Percentiles rank a stretch among this genome's conserved stretches.
These are phyloP conservation scores for Rhynchospora pubera DNA, from an alignment of 176 grass and related monocot species.

Conservation along the genomic window DNA sequence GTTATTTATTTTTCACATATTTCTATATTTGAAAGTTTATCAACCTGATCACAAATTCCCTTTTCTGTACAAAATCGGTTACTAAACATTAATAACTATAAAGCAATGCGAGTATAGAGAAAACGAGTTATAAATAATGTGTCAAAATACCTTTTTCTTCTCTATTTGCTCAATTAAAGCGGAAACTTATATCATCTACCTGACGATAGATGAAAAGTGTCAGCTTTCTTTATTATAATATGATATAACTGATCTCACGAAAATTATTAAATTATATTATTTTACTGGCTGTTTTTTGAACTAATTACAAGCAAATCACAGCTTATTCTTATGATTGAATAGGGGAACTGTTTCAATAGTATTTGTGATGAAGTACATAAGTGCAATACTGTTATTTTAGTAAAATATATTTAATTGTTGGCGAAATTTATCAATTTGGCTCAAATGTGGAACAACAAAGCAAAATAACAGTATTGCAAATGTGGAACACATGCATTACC, in stretches of 20 bases:
- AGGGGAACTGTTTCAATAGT: not conserved
- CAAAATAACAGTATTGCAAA: too few relatives aligned
- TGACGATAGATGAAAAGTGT: not conserved
- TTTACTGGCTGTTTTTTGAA: not conserved
- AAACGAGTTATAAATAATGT: constrained; percentile 21
- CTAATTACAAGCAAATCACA: not conserved
- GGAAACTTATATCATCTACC: constrained; percentile 33
- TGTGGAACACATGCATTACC: too few relatives aligned
- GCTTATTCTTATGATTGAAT: not conserved
- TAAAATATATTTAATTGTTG: not conserved
- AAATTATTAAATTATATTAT: not conserved
- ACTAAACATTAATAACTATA: too few relatives aligned
- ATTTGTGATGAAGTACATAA: not conserved
- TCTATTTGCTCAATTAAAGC: constrained; percentile 34
- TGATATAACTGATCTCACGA: not conserved
- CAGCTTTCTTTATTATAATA: not conserved
- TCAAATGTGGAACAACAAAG: not conserved
- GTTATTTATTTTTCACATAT: too few relatives aligned
- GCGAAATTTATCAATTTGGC: not conserved
- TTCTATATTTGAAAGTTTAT: too few relatives aligned
- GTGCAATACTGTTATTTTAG: too few relatives aligned
- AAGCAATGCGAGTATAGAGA: constrained; percentile 32
- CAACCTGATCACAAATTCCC: too few relatives aligned
- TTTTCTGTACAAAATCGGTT: too few relatives aligned
- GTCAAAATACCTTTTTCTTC: not conserved